A percentile compares a stretch with the other conserved stretches of the same genome.
phyloP scores from a whole-genome alignment of 805 yeast species.

The Cephaloascus fragrans region DNA sequence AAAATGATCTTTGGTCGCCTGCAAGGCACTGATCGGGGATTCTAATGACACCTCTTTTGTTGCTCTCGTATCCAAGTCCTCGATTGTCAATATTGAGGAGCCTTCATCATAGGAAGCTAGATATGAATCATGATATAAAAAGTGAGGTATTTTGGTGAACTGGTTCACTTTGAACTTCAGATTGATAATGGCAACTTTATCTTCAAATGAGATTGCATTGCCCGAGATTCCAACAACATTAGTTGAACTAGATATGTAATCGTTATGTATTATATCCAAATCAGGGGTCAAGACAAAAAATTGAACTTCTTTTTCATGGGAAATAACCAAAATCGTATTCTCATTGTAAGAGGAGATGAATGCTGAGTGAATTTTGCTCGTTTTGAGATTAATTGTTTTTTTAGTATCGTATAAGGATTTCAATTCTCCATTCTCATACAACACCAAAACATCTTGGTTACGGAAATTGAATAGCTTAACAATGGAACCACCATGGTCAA shows the following conservation, averaged over 20 bases:
- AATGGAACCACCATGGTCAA: background rate
- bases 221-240: background rate
- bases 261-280: no score
- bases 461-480: background rate
- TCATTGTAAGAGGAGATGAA: background rate
- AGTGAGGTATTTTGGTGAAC: background rate
- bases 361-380: background rate
- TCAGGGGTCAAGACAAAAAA: no score
- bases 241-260: no score
- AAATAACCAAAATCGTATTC: no score
- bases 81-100: background rate
- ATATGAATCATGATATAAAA: no score
- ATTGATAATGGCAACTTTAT: background rate
- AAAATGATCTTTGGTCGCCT: conserved; percentile 31
- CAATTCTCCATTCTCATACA: background rate
- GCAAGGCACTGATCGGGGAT: background rate
- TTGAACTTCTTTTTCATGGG: no score
- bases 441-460: background rate
- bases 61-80: background rate
- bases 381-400: background rate
- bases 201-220: background rate
- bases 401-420: background rate
- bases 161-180: background rate
- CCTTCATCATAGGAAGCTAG: background rate
- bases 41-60: background rate